Percentiles rank a stretch among this genome's conserved stretches.
These are phyloP conservation scores for Radiomyces spectabilis DNA, from an alignment of 192 early-diverging fungal species.

Conservation along the genomic window DNA sequence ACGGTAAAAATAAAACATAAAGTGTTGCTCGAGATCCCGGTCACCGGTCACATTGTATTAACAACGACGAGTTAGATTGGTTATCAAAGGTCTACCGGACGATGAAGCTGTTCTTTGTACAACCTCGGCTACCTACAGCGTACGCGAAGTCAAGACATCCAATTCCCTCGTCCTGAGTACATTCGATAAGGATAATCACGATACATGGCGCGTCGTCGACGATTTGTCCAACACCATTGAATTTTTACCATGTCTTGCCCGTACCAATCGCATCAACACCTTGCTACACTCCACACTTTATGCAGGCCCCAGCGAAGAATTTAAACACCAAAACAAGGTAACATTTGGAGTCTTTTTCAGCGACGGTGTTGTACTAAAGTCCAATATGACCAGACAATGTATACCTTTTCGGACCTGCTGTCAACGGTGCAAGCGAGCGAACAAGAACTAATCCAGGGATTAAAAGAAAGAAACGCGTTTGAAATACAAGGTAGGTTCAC, in stretches of 20 bases:
- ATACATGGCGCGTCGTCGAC: conserved; percentile 21
- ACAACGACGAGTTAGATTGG: too few relatives aligned
- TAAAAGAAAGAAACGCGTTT: conserved; percentile 31
- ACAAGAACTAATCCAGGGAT: conserved; percentile 28
- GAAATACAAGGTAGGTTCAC: conserved; percentile 2
- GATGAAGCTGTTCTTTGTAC: conserved; percentile 35
- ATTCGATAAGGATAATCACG: not conserved
- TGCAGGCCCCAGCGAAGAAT: conserved; percentile 34
- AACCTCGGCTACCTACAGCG: conserved; percentile 7
- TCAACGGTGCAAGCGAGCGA: conserved; percentile 43
- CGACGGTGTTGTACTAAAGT: not conserved
- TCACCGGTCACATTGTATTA: too few relatives aligned
- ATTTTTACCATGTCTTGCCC: conserved; percentile 32
- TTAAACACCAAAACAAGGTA: conserved; percentile 3
- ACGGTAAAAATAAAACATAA: too few relatives aligned
- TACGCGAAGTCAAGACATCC: conserved; percentile 26
- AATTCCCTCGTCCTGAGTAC: conserved; percentile 22
- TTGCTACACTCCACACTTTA: conserved; percentile 25
- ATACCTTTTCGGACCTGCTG: conserved; percentile 27
- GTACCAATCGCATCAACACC: conserved; percentile 29
- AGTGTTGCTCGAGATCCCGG: too few relatives aligned
- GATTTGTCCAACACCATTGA: conserved; percentile 33
- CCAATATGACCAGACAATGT: conserved; percentile 8
- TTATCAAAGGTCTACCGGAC: conserved; percentile 30
- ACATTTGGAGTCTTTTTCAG: not conserved